A percentile compares a stretch with the other conserved stretches of the same genome.
Conservation (phyloP, 495 filamentous ascomycete genomes). For the Daldinia caldariorum region DNA sequence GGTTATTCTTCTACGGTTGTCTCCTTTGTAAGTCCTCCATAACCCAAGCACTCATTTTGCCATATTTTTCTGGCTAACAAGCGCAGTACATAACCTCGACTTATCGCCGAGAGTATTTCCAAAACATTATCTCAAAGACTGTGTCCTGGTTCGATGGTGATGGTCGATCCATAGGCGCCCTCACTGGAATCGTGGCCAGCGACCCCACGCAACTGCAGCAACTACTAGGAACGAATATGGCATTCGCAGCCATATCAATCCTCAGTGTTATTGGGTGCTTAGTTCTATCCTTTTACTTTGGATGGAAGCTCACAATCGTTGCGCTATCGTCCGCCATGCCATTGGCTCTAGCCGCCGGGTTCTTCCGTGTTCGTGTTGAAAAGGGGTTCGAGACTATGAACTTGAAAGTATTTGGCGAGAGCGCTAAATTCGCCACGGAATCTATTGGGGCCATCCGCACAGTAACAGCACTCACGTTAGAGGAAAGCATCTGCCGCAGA, state of each 20-base stretch:
- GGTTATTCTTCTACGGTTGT: conserved; percentile 63
- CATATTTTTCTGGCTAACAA: conserved; percentile 10
- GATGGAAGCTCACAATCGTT: conserved; percentile 66
- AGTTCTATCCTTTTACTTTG: conserved; percentile 63
- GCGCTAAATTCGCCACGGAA: conserved; percentile 66
- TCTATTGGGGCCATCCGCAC: conserved; percentile 66
- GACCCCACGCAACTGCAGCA: conserved; percentile 72
- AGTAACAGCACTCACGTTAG: conserved; percentile 64
- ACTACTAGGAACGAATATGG: conserved; percentile 66
- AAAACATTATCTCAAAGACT: conserved; percentile 63
- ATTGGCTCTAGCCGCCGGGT: conserved; percentile 60
- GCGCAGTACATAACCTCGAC: conserved; percentile 57
- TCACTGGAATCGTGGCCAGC: conserved; percentile 63
- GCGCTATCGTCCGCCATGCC: conserved; percentile 61
- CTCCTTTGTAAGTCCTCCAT: conserved; percentile 55
- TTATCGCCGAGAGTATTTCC: conserved; percentile 70
- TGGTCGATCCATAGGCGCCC: conserved; percentile 58
- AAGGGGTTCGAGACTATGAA: conserved; percentile 63
- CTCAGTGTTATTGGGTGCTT: conserved; percentile 60
- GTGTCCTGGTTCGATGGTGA: conserved; percentile 68
- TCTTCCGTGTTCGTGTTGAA: conserved; percentile 63
- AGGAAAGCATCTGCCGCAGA: conserved; percentile 59
- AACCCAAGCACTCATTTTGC: neutral
- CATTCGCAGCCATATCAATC: conserved; percentile 60
- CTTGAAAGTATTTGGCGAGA: conserved; percentile 63